Conservation (phyloP, 371 early-diverging fungal genomes). For the Lichtheimia hyalospora region DNA sequence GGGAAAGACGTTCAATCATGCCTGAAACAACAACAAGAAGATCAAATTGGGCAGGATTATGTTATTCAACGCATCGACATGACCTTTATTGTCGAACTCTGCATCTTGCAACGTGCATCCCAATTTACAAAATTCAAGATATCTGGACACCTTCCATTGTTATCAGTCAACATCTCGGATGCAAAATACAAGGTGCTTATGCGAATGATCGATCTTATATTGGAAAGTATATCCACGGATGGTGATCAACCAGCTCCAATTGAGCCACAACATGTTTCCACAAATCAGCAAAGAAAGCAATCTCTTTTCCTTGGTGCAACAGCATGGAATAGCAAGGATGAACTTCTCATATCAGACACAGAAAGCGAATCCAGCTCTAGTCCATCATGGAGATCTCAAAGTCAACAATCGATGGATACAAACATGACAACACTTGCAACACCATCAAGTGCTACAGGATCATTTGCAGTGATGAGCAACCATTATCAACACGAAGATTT, state of each 20-base stretch:
- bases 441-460: conserved; percentile 18
- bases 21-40: conserved; percentile 48
- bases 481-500: conserved; percentile 55
- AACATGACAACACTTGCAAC: not conserved
- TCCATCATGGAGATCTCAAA: not conserved
- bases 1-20: conserved; percentile 66
- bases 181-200: conserved; percentile 81
- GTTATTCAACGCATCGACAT: conserved; percentile 77
- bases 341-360: conserved; percentile 6
- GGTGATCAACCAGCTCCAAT: conserved; percentile 9
- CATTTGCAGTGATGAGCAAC: conserved; percentile 14
- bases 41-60: conserved; percentile 41
- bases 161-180: conserved; percentile 80
- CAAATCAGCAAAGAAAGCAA: not conserved
- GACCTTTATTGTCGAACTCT: conserved; percentile 65
- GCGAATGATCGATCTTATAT: conserved; percentile 66
- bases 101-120: conserved; percentile 70
- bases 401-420: not conserved
- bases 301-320: not conserved
- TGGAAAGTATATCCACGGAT: conserved; percentile 40
- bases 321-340: not conserved
- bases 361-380: conserved; percentile 8
- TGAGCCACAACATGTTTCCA: not conserved
- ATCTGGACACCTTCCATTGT: conserved; percentile 68
- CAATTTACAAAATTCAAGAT: conserved; percentile 70